Conservation (phyloP, 2,329 filamentous ascomycete species). For the Xylariaceae sp. region DNA sequence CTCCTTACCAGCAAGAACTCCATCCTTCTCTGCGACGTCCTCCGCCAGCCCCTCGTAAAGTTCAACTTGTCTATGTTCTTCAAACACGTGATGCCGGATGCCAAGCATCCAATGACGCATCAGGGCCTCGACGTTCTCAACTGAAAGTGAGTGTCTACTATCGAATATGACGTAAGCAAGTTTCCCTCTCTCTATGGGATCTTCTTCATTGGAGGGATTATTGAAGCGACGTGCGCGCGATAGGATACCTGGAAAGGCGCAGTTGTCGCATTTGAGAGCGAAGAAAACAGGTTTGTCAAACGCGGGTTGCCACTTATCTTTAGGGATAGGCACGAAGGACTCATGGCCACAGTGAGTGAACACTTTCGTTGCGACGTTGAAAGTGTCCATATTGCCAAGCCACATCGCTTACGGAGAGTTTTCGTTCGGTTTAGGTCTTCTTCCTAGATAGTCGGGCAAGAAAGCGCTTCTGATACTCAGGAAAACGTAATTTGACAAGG, state of each 20-base stretch:
- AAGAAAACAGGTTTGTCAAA: background rate
- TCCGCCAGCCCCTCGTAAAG: conserved; percentile 1
- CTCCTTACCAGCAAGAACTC: conserved; percentile 7
- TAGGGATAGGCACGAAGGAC: background rate
- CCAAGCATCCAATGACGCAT: conserved; percentile 9
- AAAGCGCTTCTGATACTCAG: too few species aligned
- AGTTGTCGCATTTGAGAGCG: conserved; percentile 3
- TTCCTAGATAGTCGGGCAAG: too few species aligned
- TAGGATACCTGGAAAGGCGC: conserved; percentile 2
- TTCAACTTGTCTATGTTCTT: background rate
- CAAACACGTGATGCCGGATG: background rate
- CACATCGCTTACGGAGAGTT: too few species aligned
- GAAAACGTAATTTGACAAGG: too few species aligned
- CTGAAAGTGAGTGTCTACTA: conserved; percentile 3
- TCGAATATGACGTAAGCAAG: conserved; percentile 7
- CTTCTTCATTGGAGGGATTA: background rate
- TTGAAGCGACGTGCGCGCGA: conserved; percentile 5
- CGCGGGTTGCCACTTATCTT: conserved; percentile 1
- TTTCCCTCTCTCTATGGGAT: background rate
- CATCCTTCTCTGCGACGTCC: conserved; percentile 1
- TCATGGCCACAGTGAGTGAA: conserved; percentile 6
- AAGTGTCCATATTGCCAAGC: conserved; percentile 5
- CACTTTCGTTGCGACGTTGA: conserved; percentile 4
- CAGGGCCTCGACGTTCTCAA: conserved; percentile 4
- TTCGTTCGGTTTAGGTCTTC: too few species aligned